Evolutionary conservation across 139 green algal species (phyloP).

Genomic region (Chlorella sorokiniana): DNA sequence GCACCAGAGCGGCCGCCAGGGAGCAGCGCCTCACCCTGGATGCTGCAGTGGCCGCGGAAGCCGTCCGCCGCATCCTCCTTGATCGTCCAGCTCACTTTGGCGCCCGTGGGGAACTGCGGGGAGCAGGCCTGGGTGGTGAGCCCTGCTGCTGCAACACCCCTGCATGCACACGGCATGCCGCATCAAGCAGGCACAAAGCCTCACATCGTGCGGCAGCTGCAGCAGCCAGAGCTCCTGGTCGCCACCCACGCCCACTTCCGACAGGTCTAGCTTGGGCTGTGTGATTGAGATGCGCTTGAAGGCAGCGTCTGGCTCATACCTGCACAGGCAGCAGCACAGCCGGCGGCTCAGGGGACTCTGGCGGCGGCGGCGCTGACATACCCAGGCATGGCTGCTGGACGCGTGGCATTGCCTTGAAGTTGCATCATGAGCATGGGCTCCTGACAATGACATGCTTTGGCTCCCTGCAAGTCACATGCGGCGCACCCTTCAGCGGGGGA

Average conservation of each 20-base stretch:
- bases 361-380: not conserved
- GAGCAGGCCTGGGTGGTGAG: too few relatives aligned
- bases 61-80: conserved; percentile 3
- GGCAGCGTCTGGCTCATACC: not conserved
- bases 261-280: conserved; percentile 15
- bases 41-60: conserved; percentile 11
- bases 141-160: too few relatives aligned
- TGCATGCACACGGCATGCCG: too few relatives aligned
- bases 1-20: not conserved
- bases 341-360: not conserved
- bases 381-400: too few relatives aligned
- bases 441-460: too few relatives aligned
- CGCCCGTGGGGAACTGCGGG: conserved; percentile 17
- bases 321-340: not conserved
- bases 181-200: not conserved
- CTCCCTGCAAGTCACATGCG: too few relatives aligned
- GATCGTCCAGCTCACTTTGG: conserved; percentile 11
- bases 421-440: too few relatives aligned
- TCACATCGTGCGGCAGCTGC: conserved; percentile 37
- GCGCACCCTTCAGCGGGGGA: too few relatives aligned
- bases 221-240: conserved; percentile 43
- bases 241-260: not conserved
- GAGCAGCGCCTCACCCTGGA: not conserved
- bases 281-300: not conserved
- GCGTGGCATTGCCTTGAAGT: too few relatives aligned